Conservation (phyloP, 768 basidiomycete genomes). For the Floccularia luteovirens region DNA sequence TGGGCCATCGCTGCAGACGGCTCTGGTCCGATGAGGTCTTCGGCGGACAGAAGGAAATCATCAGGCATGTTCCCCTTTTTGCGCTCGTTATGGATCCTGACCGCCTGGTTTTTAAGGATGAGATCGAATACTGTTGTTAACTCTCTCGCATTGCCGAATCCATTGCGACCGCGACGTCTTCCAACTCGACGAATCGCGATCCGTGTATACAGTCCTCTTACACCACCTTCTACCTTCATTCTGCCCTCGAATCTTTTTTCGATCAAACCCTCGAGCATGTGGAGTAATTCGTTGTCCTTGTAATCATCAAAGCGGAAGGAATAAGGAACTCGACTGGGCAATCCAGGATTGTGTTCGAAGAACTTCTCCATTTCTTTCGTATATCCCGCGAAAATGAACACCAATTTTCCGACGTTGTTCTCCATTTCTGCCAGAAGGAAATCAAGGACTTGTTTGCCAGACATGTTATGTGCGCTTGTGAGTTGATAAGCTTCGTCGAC, state of each 20-base stretch:
- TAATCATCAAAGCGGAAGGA: constrained; percentile 55
- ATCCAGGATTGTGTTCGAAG: constrained; percentile 70
- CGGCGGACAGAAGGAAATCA: constrained; percentile 42
- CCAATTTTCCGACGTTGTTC: constrained; percentile 53
- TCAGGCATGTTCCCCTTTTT: constrained; percentile 27
- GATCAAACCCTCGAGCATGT: constrained; percentile 45
- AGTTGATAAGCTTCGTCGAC: constrained; percentile 72
- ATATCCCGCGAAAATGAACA: constrained; percentile 70
- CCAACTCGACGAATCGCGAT: constrained; percentile 57
- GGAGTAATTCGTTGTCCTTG: constrained; percentile 43
- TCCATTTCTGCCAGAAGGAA: constrained; percentile 73
- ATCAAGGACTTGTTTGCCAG: constrained; percentile 55
- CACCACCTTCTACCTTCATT: constrained; percentile 51
- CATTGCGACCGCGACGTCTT: constrained; percentile 46
- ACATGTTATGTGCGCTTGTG: constrained; percentile 33
- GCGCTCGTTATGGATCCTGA: constrained; percentile 35
- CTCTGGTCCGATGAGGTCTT: constrained; percentile 62
- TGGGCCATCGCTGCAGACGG: constrained; percentile 39
- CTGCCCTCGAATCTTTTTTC: constrained; percentile 33
- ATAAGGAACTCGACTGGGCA: constrained; percentile 62
- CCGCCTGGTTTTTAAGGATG: constrained; percentile 46
- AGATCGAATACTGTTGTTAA: constrained; percentile 40
- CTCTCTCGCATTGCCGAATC: constrained; percentile 65
- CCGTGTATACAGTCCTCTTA: constrained; percentile 43
- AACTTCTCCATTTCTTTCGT: constrained; percentile 69